Percentiles rank a stretch among this genome's conserved stretches.
These are phyloP conservation scores for Globisporangium recalcitrans DNA, from an alignment of 352 stramenopile species.

Conservation along the genomic window DNA sequence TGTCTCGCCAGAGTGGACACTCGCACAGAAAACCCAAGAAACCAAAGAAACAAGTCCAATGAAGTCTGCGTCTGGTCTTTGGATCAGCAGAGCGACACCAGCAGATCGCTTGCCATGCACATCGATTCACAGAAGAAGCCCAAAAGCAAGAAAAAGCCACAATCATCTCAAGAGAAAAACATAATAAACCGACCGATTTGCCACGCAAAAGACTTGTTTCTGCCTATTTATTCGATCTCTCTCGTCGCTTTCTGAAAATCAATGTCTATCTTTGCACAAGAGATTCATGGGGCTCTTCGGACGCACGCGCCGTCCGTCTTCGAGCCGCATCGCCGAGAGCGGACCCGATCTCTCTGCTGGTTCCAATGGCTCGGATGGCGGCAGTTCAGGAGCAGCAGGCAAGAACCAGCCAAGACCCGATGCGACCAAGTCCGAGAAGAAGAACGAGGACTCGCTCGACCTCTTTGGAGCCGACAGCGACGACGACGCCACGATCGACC, in stretches of 20 bases:
- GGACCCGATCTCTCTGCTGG: slow-evolving; percentile 4
- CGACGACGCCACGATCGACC: slow-evolving; percentile 71
- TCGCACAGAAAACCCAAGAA: background rate
- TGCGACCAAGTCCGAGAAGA: background rate
- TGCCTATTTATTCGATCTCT: slow-evolving; percentile 2
- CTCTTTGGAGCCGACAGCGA: slow-evolving; percentile 73
- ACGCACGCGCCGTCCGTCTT: slow-evolving; percentile 15
- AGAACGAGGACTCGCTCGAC: slow-evolving; percentile 33
- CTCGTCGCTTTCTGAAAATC: background rate
- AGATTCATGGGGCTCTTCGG: slow-evolving; percentile 37
- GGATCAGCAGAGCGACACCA: background rate
- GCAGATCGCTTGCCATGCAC: background rate
- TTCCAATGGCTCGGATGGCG: slow-evolving; percentile 1
- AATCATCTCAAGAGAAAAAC: slow-evolving; percentile 1
- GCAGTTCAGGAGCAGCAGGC: slow-evolving; percentile 1
- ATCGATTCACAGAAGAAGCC: background rate
- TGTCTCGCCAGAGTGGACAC: background rate
- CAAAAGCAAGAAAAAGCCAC: slow-evolving; percentile 1
- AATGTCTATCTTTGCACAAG: background rate
- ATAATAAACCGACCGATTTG: background rate
- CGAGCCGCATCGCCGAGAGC: slow-evolving; percentile 34
- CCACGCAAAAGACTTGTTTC: too few species aligned
- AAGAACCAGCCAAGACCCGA: background rate
- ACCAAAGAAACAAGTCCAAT: slow-evolving; percentile 4
- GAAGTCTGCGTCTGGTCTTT: background rate